A percentile compares a stretch with the other conserved stretches of the same genome.
Conservation (phyloP, 176 grass and related monocot genomes). For the Oryza officinalis region DNA sequence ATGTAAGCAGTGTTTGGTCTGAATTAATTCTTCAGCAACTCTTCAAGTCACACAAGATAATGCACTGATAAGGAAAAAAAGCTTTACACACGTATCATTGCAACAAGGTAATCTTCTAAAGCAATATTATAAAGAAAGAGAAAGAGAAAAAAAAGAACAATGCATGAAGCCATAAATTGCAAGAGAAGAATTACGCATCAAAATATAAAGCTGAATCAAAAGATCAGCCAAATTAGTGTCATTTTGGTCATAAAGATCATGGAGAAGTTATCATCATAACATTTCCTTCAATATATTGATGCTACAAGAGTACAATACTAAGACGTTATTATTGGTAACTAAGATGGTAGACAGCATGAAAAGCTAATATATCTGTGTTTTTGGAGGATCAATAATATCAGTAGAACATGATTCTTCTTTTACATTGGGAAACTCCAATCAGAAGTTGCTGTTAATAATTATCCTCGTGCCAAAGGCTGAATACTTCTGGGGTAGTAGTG, state of each 20-base stretch:
- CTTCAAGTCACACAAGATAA: neutral
- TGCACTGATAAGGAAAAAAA: too few relatives aligned
- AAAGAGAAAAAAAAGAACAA: neutral
- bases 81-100: neutral
- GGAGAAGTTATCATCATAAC: conserved; percentile 17
- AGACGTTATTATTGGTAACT: neutral
- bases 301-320: neutral
- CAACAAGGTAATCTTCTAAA: neutral
- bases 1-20: neutral
- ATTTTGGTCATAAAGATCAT: conserved; percentile 6
- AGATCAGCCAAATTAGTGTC: neutral
- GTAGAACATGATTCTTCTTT: neutral
- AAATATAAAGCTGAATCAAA: neutral
- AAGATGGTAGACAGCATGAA: neutral
- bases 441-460: conserved; percentile 4
- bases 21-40: neutral
- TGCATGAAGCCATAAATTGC: neutral
- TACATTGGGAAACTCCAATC: neutral
- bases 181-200: neutral
- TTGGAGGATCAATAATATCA: neutral
- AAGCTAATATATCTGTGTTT: neutral
- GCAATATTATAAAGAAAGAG: neutral
- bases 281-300: neutral
- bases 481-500: conserved; percentile 28
- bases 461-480: neutral